Percentiles rank a stretch among this genome's conserved stretches.
phyloP scores from a whole-genome alignment of 441 rosid species.

The Adansonia rubrostipa region DNA sequence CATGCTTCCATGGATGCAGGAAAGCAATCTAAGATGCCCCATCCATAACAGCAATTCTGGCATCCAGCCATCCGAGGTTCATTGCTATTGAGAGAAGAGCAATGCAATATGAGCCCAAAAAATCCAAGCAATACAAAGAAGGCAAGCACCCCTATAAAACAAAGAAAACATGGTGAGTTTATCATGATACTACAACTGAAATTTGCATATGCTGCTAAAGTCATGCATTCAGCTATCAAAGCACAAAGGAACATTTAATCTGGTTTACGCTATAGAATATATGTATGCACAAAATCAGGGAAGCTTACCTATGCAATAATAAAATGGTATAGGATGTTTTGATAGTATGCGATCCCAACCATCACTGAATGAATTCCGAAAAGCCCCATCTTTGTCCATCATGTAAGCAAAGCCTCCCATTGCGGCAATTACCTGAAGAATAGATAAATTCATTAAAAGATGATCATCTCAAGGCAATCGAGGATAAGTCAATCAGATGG shows the following conservation, averaged over 20 bases:
- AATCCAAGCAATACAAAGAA: constrained; percentile 93
- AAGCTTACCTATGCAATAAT: constrained; percentile 82
- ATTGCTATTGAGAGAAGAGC: constrained; percentile 75
- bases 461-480: neutral
- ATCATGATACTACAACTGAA: neutral
- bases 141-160: constrained; percentile 69
- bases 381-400: constrained; percentile 92
- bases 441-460: neutral
- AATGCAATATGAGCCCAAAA: constrained; percentile 83
- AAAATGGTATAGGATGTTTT: constrained; percentile 93
- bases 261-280: too few relatives aligned
- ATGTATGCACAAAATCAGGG: neutral
- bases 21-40: constrained; percentile 95
- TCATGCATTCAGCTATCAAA: too few relatives aligned
- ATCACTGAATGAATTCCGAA: constrained; percentile 88
- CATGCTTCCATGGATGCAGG: constrained; percentile 98
- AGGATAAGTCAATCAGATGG: constrained; percentile 1
- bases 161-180: constrained; percentile 7
- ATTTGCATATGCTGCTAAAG: too few relatives aligned
- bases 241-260: too few relatives aligned
- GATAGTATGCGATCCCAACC: constrained; percentile 96
- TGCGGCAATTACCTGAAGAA: constrained; percentile 61
- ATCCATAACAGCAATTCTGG: constrained; percentile 96
- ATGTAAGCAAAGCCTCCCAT: constrained; percentile 84
- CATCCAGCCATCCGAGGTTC: constrained; percentile 96